A percentile compares a stretch with the other conserved stretches of the same genome.
These are phyloP conservation scores for Thraustochytrium aureum DNA, from an alignment of 352 stramenopile species.

Conservation along the genomic window DNA sequence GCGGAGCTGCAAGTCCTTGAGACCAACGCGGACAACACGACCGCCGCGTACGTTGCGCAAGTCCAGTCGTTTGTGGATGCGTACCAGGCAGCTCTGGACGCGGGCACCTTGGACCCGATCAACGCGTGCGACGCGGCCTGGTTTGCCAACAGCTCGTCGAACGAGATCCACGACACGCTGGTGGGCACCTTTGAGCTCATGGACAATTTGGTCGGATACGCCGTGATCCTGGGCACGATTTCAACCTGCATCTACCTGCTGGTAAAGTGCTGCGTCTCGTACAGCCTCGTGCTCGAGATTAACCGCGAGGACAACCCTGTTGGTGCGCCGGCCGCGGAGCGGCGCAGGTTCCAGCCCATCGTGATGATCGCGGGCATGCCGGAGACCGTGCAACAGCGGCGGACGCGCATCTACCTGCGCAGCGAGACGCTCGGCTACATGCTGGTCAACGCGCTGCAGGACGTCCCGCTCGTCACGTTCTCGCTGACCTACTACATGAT, in stretches of 20 bases:
- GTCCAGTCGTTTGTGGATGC: background rate
- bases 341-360: background rate
- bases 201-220: slow-evolving; percentile 17
- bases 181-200: slow-evolving; percentile 30
- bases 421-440: slow-evolving; percentile 45
- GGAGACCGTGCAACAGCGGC: slow-evolving; percentile 32
- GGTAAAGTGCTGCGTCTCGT: slow-evolving; percentile 20
- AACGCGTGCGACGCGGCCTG: slow-evolving; percentile 23
- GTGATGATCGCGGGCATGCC: background rate
- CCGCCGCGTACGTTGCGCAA: background rate
- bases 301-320: slow-evolving; percentile 24
- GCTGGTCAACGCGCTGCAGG: slow-evolving; percentile 38
- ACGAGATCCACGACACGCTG: background rate
- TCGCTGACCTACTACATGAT: slow-evolving; percentile 7
- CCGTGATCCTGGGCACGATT: slow-evolving; percentile 13
- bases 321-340: background rate
- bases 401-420: slow-evolving; percentile 31
- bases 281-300: background rate
- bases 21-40: background rate
- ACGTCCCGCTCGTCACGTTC: slow-evolving; percentile 45
- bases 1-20: background rate
- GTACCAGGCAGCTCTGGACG: slow-evolving; percentile 8
- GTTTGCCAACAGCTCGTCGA: background rate
- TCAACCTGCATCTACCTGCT: slow-evolving; percentile 8
- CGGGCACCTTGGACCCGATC: background rate